Percentiles rank a stretch among this genome's conserved stretches.
phyloP scores from a whole-genome alignment of 768 basidiomycete genomes.

The Sistotremastrum suecicum region DNA sequence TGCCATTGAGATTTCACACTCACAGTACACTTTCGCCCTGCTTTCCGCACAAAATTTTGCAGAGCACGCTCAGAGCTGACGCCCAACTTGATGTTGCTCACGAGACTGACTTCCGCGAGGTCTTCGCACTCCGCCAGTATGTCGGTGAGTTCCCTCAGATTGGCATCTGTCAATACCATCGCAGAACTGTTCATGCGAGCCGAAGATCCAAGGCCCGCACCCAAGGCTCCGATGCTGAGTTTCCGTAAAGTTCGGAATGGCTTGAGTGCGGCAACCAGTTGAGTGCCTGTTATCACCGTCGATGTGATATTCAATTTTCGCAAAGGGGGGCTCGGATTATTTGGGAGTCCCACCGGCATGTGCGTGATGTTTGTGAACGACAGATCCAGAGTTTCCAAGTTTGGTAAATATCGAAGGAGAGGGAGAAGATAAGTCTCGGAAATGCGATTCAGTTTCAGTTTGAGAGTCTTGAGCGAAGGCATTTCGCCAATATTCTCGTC shows the following conservation, averaged over 20 bases:
- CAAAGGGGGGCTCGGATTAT: constrained; percentile 13
- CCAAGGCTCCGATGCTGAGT: constrained; percentile 46
- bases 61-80: constrained; percentile 24
- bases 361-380: constrained; percentile 47
- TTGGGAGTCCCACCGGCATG: constrained; percentile 10
- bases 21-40: constrained; percentile 50
- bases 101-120: constrained; percentile 43
- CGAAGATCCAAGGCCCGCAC: constrained; percentile 29
- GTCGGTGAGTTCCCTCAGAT: constrained; percentile 29
- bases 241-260: constrained; percentile 28
- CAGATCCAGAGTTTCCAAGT: constrained; percentile 40
- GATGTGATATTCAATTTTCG: constrained; percentile 57
- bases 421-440: constrained; percentile 33
- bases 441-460: constrained; percentile 40
- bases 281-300: constrained; percentile 26
- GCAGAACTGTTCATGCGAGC: constrained; percentile 30
- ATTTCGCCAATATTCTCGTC: constrained; percentile 19
- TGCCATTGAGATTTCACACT: constrained; percentile 5
- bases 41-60: constrained; percentile 29
- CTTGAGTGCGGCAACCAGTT: constrained; percentile 27
- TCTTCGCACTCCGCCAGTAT: constrained; percentile 19
- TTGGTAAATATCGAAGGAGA: constrained; percentile 32
- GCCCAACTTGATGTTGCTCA: constrained; percentile 50
- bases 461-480: constrained; percentile 33
- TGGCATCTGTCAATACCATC: constrained; percentile 42